phyloP scores from a whole-genome alignment of 1,139 yeast species.

The Geotrichum fermentans region DNA sequence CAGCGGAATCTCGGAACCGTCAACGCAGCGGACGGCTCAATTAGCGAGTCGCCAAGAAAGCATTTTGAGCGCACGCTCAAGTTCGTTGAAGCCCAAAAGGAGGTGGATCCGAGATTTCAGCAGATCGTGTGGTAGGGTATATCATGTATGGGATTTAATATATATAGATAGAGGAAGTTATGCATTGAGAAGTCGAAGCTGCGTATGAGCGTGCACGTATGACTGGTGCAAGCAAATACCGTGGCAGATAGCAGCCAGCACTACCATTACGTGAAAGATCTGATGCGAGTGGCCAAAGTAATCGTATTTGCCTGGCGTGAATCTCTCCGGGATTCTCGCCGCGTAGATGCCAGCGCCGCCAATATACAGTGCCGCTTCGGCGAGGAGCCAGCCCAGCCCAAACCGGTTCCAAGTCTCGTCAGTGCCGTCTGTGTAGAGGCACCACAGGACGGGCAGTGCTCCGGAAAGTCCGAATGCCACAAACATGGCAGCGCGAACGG shows the following conservation, averaged over 20 bases:
- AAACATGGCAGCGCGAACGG: constrained; percentile 73
- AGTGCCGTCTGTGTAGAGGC: constrained; percentile 46
- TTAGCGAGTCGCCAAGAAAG: constrained; percentile 42
- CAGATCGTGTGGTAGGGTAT: constrained; percentile 45
- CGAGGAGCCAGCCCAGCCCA: constrained; percentile 55
- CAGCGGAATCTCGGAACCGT: constrained; percentile 55
- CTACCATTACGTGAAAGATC: constrained; percentile 77
- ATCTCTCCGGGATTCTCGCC: constrained; percentile 68
- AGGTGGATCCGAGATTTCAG: constrained; percentile 58
- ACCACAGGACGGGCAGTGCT: constrained; percentile 59
- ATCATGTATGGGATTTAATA: not conserved
- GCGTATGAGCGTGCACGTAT: constrained; percentile 35
- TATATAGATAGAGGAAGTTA: constrained; percentile 1
- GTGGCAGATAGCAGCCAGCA: constrained; percentile 74
- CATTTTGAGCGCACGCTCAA: constrained; percentile 64
- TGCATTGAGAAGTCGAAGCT: too few species aligned
- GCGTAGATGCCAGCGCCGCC: constrained; percentile 79
- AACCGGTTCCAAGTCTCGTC: constrained; percentile 48
- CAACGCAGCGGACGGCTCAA: constrained; percentile 38
- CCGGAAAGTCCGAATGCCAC: constrained; percentile 79
- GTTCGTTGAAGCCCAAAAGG: constrained; percentile 63
- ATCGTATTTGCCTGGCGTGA: constrained; percentile 63
- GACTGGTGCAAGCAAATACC: constrained; percentile 60
- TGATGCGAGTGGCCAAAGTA: constrained; percentile 83
- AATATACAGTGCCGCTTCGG: constrained; percentile 72